Evolutionary conservation across 441 rosid species (phyloP).

Genomic region (Croton laevigatus): DNA sequence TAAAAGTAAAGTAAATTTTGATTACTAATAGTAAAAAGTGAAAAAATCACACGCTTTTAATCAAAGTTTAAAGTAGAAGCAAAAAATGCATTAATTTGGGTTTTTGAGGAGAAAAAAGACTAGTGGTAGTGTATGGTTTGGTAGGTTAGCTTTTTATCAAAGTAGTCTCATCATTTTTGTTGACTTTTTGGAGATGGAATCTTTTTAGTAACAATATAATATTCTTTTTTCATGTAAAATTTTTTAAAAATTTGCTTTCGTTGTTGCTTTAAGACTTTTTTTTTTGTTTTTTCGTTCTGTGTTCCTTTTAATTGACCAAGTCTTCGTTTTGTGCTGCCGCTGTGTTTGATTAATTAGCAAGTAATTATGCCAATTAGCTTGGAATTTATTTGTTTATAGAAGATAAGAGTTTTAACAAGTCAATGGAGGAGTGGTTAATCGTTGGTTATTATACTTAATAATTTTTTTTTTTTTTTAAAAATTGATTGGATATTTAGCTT

Average conservation of each 20-base stretch:
- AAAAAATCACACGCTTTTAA: neutral
- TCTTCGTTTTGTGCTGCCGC: neutral
- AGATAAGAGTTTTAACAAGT: neutral
- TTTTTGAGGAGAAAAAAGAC: too few species aligned
- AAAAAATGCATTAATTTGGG: neutral
- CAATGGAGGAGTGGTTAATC: slow-evolving; percentile 2
- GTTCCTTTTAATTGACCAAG: slow-evolving; percentile 7
- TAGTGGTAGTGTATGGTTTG: too few species aligned
- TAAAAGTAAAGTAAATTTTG: neutral
- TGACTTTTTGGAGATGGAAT: slow-evolving; percentile 28
- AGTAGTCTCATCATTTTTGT: slow-evolving; percentile 21
- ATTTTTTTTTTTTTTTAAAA: neutral
- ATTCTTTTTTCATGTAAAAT: neutral
- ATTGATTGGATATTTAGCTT: too few species aligned
- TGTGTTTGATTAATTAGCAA: neutral
- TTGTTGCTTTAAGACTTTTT: slow-evolving; percentile 3
- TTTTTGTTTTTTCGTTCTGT: neutral
- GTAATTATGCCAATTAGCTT: too few species aligned
- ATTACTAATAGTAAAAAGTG: neutral
- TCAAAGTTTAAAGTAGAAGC: neutral
- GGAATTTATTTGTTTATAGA: neutral
- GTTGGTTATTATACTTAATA: too few species aligned
- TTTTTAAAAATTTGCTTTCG: too few species aligned
- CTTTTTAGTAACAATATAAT: neutral
- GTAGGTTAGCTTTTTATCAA: neutral